Evolutionary conservation across 2,329 filamentous ascomycete genomes (phyloP).

Genomic region (Hypoxylon sp.): DNA sequence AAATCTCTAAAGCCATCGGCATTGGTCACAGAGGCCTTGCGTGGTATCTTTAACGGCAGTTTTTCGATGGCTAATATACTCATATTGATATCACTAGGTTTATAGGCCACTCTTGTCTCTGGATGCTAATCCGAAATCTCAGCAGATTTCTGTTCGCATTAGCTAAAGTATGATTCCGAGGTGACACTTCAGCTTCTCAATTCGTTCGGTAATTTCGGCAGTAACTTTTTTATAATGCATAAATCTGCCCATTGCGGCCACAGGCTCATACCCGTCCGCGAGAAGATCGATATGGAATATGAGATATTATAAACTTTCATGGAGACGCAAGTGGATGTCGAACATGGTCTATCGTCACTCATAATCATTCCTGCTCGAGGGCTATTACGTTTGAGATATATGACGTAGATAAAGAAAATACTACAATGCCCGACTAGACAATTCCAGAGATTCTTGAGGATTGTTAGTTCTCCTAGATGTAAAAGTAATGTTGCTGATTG

Average conservation of each 20-base stretch:
- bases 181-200: neutral
- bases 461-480: neutral
- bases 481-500: neutral
- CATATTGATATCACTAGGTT: too few species aligned
- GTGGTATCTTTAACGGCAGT: neutral
- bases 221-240: neutral
- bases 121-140: neutral
- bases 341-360: conserved; percentile 5
- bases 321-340: neutral
- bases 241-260: too few species aligned
- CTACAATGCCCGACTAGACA: too few species aligned
- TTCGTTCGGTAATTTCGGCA: neutral
- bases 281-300: neutral
- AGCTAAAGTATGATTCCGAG: neutral
- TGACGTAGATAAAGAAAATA: too few species aligned
- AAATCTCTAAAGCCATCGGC: neutral
- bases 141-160: neutral
- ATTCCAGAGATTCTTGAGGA: too few species aligned
- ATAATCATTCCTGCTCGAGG: neutral
- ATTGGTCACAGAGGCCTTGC: conserved; percentile 1
- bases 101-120: neutral
- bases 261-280: too few species aligned
- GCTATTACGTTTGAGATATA: too few species aligned
- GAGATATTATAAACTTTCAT: neutral
- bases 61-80: too few species aligned